Evolutionary conservation across 2,329 filamentous ascomycete genomes (phyloP).

Genomic region (Cercospora brassicicola): DNA sequence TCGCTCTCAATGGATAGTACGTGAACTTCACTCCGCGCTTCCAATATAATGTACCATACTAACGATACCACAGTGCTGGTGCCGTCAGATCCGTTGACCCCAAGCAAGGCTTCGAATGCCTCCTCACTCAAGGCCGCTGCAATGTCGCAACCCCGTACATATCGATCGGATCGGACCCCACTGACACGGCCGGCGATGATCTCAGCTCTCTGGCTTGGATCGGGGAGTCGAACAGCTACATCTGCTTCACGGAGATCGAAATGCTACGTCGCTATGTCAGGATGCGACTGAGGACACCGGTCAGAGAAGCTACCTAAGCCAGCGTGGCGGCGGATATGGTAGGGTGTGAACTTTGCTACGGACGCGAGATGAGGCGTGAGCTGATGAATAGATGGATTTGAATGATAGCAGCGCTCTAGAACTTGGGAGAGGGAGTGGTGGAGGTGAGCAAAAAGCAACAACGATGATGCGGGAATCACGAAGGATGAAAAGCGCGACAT

Average conservation of each 20-base stretch:
- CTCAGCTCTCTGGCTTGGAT: slow-evolving; percentile 30
- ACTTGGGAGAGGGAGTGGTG: not conserved
- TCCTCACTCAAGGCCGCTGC: slow-evolving; percentile 34
- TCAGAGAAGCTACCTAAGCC: not conserved
- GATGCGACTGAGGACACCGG: slow-evolving; percentile 15
- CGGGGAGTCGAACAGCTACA: slow-evolving; percentile 29
- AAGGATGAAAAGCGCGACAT: not conserved
- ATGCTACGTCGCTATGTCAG: slow-evolving; percentile 23
- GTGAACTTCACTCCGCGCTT: slow-evolving; percentile 8
- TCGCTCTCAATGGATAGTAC: slow-evolving; percentile 34
- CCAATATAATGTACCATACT: not conserved
- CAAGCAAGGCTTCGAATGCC: slow-evolving; percentile 31
- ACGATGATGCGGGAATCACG: not conserved
- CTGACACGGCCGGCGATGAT: slow-evolving; percentile 20
- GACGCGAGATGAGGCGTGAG: not conserved
- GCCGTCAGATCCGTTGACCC: slow-evolving; percentile 29
- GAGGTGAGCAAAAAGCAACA: not conserved
- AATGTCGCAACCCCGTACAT: slow-evolving; percentile 20
- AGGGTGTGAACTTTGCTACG: not conserved
- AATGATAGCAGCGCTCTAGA: not conserved
- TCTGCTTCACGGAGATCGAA: slow-evolving; percentile 29
- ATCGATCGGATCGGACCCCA: slow-evolving; percentile 17
- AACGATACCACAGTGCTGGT: slow-evolving; percentile 23
- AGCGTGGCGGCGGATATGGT: not conserved
- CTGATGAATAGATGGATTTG: not conserved